Evolutionary conservation across 768 basidiomycete genomes (phyloP), one percentile per base, ranked within the genome.

Genomic region (Podaxis sp.): DNA sequence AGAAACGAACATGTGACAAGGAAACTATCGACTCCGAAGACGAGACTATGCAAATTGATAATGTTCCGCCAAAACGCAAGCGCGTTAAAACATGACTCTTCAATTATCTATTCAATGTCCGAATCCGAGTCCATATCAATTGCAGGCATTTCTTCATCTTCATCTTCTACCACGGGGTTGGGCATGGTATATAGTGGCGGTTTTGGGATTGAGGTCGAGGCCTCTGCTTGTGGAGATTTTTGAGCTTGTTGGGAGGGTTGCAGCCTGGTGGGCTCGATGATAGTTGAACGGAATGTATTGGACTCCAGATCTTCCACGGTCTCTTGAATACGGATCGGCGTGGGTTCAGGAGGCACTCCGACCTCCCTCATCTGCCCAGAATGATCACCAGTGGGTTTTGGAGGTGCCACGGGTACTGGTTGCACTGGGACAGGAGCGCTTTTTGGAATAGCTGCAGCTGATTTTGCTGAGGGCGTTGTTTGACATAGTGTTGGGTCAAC

Each of bases 91-190:
- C 28, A 51, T 61, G 18, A 50, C 27, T 16, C 16, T 50, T 35
- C 13, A 42, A 44, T 37, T 27, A 35, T 37, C 61, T 68, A 76
- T 36, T 82, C 82, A 35, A 74, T 75, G 44, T 93, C 92, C 3
- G 90, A 89, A 71, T 93, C 91, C 1, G 91, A 93, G 42, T 80
- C 85, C 77, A 91, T 75, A 69, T 93, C 82, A 38, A 95, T 92
- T 10, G 77, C 67, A 2, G 92, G 92, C 77, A 95, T 86, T 50
- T 84, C 83, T 62, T 87, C 87, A 63, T 90, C 88, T n/a, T 81
- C 81, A 13, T 90, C 88, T 3, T 85, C 78, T 35, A 38, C 37
- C 5, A 42, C 5, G 14, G 50, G 50, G 23, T 44, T 70, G 18
- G 38, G 38, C 36, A 23, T n/a, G 10, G 16, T 51, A 18, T 42